Evolutionary conservation across 2,329 filamentous ascomycete species (phyloP).

Genomic region (Didymella pomorum): DNA sequence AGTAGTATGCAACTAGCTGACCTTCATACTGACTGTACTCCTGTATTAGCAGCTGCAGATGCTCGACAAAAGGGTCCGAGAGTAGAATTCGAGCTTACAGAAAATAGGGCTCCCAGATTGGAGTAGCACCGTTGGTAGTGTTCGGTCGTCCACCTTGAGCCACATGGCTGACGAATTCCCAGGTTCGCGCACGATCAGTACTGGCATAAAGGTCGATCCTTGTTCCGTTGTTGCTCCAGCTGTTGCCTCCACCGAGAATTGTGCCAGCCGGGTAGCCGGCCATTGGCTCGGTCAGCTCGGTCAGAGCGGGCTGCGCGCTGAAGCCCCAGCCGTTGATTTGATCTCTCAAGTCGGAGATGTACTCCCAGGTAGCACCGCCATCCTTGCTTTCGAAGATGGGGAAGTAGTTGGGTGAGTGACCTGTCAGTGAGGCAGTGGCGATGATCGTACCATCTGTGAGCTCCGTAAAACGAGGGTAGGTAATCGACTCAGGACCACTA

Average conservation of each 20-base stretch:
- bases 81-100: background rate
- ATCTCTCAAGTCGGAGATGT: slow-evolving; percentile 68
- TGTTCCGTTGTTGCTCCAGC: slow-evolving; percentile 57
- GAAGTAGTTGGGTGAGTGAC: slow-evolving; percentile 36
- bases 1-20: slow-evolving; percentile 35
- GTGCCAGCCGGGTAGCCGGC: slow-evolving; percentile 32
- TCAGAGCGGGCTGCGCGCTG: slow-evolving; percentile 55
- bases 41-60: background rate
- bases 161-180: slow-evolving; percentile 37
- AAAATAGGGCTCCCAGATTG: slow-evolving; percentile 38
- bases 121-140: slow-evolving; percentile 32
- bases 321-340: slow-evolving; percentile 69
- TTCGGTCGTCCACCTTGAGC: slow-evolving; percentile 22
- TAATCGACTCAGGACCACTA: background rate
- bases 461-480: background rate
- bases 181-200: slow-evolving; percentile 28
- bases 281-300: slow-evolving; percentile 26
- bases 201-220: slow-evolving; percentile 36
- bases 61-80: background rate
- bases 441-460: background rate
- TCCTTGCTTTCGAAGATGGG: slow-evolving; percentile 55
- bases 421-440: background rate
- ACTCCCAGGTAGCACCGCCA: slow-evolving; percentile 62
- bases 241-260: slow-evolving; percentile 55
- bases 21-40: slow-evolving; percentile 22